These are phyloP conservation scores for Phytophthora foliorum DNA, from an alignment of 352 stramenopile species.

Conservation along the genomic window DNA sequence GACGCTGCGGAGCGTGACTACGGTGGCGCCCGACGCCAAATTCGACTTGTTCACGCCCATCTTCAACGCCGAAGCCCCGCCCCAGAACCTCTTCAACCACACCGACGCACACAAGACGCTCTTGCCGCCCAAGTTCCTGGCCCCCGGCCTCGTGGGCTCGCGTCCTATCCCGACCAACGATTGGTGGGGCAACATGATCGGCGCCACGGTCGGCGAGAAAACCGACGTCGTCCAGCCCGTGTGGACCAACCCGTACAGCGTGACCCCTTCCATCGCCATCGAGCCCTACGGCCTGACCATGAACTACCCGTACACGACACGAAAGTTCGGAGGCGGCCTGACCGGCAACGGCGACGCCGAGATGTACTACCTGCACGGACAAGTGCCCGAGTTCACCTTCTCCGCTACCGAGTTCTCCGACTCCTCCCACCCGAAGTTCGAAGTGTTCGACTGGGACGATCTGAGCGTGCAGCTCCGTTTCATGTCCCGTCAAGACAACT, in stretches of 20 bases:
- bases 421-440: conserved; percentile 34
- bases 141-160: conserved; percentile 48
- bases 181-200: conserved; percentile 84
- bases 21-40: conserved; percentile 27
- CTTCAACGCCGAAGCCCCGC: conserved; percentile 40
- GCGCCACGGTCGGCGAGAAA: conserved; percentile 29
- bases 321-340: conserved; percentile 54
- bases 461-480: conserved; percentile 65
- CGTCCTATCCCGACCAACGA: conserved; percentile 74
- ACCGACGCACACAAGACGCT: conserved; percentile 46
- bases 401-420: conserved; percentile 63
- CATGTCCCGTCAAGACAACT: conserved; percentile 25
- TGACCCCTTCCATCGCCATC: conserved; percentile 48
- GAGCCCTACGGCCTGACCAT: conserved; percentile 59
- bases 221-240: conserved; percentile 57
- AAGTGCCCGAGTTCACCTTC: conserved; percentile 60
- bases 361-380: conserved; percentile 61
- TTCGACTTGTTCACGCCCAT: conserved; percentile 46
- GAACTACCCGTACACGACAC: conserved; percentile 66
- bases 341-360: conserved; percentile 58
- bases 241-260: conserved; percentile 75
- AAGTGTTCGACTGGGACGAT: conserved; percentile 65
- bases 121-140: conserved; percentile 65
- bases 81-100: conserved; percentile 35
- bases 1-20: conserved; percentile 27